A percentile compares a stretch with the other conserved stretches of the same genome.
These are phyloP conservation scores for Citrus medica DNA, from an alignment of 345 rosid genomes.

Conservation along the genomic window DNA sequence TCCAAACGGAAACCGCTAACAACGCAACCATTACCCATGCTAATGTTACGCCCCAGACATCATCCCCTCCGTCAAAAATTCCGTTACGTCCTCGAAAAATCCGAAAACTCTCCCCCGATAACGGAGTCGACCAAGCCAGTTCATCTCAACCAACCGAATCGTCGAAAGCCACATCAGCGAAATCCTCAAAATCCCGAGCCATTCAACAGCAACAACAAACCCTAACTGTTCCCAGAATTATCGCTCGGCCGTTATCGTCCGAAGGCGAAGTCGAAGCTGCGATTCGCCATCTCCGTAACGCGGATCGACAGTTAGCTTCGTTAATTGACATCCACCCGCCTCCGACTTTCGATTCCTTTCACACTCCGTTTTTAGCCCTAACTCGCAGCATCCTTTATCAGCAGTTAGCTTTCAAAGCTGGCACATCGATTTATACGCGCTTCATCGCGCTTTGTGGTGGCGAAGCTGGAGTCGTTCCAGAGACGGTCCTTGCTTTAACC, in stretches of 20 bases:
- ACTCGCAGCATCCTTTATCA: slow-evolving; percentile 89
- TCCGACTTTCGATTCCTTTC: slow-evolving; percentile 77
- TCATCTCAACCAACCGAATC: slow-evolving; percentile 23
- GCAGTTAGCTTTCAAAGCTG: slow-evolving; percentile 87
- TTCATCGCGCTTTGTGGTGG: slow-evolving; percentile 85
- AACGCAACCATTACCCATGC: slow-evolving; percentile 20
- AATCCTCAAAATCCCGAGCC: slow-evolving; percentile 29
- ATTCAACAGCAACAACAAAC: slow-evolving; percentile 43
- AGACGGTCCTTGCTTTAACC: slow-evolving; percentile 58
- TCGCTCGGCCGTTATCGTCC: slow-evolving; percentile 70
- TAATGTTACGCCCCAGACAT: slow-evolving; percentile 21
- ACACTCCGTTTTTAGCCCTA: slow-evolving; percentile 79
- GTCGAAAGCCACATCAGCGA: slow-evolving; percentile 21
- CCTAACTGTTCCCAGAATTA: slow-evolving; percentile 38
- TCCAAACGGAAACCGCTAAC: slow-evolving; percentile 21
- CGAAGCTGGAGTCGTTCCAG: slow-evolving; percentile 67
- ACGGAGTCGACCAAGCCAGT: slow-evolving; percentile 9
- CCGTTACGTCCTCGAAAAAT: slow-evolving; percentile 90
- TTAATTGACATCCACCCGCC: slow-evolving; percentile 65
- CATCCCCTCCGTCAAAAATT: slow-evolving; percentile 77
- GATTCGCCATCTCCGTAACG: slow-evolving; percentile 65
- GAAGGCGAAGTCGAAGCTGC: slow-evolving; percentile 86
- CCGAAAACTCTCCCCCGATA: slow-evolving; percentile 68
- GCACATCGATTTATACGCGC: slow-evolving; percentile 83
- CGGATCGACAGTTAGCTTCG: slow-evolving; percentile 66